These are phyloP conservation scores for Selenicereus undatus DNA, from an alignment of 148 eudicot genomes.

Conservation along the genomic window DNA sequence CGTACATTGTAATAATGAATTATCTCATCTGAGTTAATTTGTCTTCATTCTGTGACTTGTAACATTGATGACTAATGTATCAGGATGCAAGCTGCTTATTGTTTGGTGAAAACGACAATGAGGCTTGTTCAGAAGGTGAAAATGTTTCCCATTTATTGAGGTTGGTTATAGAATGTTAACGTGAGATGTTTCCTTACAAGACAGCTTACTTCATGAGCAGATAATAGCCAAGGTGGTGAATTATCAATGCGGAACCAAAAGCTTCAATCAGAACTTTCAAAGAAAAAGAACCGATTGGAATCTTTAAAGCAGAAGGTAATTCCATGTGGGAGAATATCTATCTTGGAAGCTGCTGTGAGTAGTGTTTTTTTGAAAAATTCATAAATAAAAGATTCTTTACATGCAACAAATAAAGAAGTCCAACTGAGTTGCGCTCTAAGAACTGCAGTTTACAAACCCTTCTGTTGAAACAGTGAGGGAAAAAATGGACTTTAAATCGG, in stretches of 20 bases:
- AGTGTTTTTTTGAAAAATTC: not conserved
- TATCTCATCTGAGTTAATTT: constrained; percentile 7
- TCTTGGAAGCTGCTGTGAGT: not conserved
- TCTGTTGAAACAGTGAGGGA: too few relatives aligned
- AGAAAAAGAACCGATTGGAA: constrained; percentile 53
- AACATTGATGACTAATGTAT: constrained; percentile 14
- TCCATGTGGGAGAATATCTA: not conserved
- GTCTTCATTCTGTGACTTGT: constrained; percentile 11
- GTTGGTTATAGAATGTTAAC: not conserved
- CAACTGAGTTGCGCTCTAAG: not conserved
- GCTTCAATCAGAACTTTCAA: constrained; percentile 45
- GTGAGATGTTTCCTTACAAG: constrained; percentile 1
- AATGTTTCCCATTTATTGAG: not conserved
- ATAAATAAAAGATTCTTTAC: not conserved
- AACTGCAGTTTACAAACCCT: not conserved
- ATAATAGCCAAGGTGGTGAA: constrained; percentile 28
- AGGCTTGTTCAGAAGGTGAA: constrained; percentile 49
- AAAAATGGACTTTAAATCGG: too few relatives aligned
- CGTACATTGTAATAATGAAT: constrained; percentile 11
- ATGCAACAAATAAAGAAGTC: not conserved
- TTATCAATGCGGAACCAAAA: constrained; percentile 42
- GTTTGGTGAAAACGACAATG: constrained; percentile 30
- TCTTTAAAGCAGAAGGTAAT: constrained; percentile 67
- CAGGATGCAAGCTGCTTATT: constrained; percentile 52
- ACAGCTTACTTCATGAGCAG: constrained; percentile 34